Conservation (phyloP, 202 grass and related monocot species). For the Eragrostis tef region DNA sequence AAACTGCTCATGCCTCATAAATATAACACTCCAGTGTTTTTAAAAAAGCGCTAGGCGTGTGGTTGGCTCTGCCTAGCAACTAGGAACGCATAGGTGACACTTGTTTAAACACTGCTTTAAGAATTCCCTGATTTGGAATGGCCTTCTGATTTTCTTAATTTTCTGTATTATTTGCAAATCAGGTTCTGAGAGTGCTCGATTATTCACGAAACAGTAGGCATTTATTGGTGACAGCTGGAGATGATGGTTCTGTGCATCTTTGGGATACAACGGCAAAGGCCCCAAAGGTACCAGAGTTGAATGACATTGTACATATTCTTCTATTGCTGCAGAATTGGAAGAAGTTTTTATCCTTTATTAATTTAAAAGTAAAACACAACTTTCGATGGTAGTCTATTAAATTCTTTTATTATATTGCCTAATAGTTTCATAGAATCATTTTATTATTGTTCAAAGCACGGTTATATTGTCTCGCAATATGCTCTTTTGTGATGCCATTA, state of each 20-base stretch:
- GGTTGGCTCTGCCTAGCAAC: neutral
- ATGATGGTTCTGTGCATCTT: conserved; percentile 97
- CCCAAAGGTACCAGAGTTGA: conserved; percentile 71
- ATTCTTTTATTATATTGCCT: conserved; percentile 12
- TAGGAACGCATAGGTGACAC: neutral
- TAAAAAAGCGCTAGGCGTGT: neutral
- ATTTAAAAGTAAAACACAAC: conserved; percentile 28
- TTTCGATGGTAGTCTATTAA: conserved; percentile 5
- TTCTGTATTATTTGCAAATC: conserved; percentile 50
- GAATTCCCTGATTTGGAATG: conserved; percentile 14
- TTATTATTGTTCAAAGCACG: neutral
- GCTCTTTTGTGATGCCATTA: conserved; percentile 21
- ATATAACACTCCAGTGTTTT: neutral
- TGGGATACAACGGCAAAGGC: conserved; percentile 93
- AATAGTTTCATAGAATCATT: conserved; percentile 1
- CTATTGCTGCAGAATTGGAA: neutral
- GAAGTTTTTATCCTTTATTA: neutral
- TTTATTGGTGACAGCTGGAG: conserved; percentile 84
- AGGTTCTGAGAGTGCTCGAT: conserved; percentile 95
- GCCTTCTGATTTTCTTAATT: conserved; percentile 29
- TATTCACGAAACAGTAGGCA: conserved; percentile 91
- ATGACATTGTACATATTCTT: conserved; percentile 40
- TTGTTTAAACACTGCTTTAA: neutral
- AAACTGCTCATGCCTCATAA: conserved; percentile 12
- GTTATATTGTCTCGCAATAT: conserved; percentile 7